Conservation (phyloP, 257 asterid genomes). For the Nicotiana knightiana region DNA sequence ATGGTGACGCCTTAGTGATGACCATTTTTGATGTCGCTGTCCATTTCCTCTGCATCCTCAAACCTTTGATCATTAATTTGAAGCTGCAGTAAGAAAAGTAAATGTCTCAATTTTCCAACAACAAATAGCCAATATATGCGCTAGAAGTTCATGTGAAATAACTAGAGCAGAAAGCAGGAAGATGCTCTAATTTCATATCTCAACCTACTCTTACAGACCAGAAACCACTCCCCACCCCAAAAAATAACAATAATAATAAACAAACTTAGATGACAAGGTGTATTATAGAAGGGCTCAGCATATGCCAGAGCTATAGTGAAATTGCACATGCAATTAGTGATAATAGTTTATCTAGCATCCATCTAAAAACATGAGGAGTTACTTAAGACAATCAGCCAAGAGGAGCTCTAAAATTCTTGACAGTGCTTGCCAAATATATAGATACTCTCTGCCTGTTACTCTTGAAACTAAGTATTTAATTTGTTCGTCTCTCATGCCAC, state of each 20-base stretch:
- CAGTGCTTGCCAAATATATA: neutral
- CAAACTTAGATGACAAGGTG: neutral
- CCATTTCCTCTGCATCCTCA: conserved; percentile 92
- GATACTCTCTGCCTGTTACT: neutral
- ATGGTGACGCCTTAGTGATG: conserved; percentile 19
- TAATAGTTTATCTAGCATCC: neutral
- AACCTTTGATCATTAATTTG: conserved; percentile 77
- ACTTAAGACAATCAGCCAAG: neutral
- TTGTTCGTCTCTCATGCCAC: neutral
- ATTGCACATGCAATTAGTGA: neutral
- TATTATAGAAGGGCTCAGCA: neutral
- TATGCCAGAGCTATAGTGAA: neutral
- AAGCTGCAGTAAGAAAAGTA: conserved; percentile 48
- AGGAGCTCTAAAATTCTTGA: neutral
- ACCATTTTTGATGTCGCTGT: conserved; percentile 38
- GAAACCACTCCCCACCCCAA: neutral
- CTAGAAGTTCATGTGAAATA: neutral
- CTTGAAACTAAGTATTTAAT: neutral
- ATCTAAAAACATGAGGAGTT: neutral
- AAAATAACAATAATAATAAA: neutral
- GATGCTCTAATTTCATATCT: neutral
- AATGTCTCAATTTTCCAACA: neutral
- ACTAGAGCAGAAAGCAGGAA: neutral
- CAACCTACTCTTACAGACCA: neutral
- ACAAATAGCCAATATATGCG: neutral